Base-by-base conservation (phyloP, 805 yeast species). In the Teunomyces barrocoloradensis region DNA sequence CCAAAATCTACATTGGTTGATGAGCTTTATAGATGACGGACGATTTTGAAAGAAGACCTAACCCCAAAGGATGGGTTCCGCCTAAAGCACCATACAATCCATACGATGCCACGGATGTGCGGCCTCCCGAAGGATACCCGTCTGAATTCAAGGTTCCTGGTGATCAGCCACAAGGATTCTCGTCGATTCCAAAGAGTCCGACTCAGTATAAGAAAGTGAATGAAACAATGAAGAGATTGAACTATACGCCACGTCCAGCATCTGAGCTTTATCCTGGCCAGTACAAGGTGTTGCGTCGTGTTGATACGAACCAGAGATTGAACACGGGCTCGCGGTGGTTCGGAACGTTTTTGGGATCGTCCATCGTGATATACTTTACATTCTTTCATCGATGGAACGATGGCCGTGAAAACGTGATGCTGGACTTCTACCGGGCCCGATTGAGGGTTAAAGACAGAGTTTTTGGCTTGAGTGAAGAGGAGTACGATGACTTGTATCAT, bases 71-170 rank as follows among this genome's bases (percentile, higher is more conserved):
- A 0, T 86, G 94, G 94, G 77, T 77, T 0, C 87, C 82, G 1
- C 96, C 96, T 7, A 80, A 76, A 52, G 92, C 91, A 1, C 94
- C 94, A 1, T 89, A 87, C 61, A 88, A 88, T 57, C 96, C 96
- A 5, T 89, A 82, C 58, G 96, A 88, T 59, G 86, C 91, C 0
- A 66, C 78, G 1, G 96, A 88, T 59, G 61, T 71, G 35, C 73
- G 96, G 40, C 96, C 96, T 0, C 79, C 95, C 0, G 82, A 83
- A 59, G 96, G 96, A 2, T 88, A 89, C 53, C 96, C 96, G 1
- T 83, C 90, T 21, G 96, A 88, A 62, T 89, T 76, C 68, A 74
- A 78, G 48, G 66, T 83, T 1, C 92, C 94, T 0, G 84, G 87
- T 1, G 70, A 73, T 36, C 73, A 79, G 28, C 81, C 86, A 23